Evolutionary conservation across 306 rosid species (phyloP).

Genomic region (Begonia peltatifolia): DNA sequence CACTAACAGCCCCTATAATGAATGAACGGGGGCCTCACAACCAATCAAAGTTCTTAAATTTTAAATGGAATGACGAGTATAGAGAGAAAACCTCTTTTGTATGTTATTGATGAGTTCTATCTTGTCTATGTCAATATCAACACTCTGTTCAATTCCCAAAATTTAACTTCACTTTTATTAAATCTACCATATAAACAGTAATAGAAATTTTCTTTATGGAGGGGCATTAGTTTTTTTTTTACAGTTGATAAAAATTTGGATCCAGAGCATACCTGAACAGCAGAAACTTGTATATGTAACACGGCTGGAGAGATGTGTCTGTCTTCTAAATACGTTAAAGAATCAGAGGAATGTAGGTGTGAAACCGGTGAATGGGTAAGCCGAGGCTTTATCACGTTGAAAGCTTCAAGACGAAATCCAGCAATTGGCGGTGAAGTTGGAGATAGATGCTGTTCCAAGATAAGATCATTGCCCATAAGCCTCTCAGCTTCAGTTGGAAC

Average conservation of each 20-base stretch:
- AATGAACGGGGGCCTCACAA: too few species aligned
- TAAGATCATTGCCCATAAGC: slow-evolving; percentile 50
- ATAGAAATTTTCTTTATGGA: too few species aligned
- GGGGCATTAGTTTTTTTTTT: too few species aligned
- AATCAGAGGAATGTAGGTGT: slow-evolving; percentile 25
- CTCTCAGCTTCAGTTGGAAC: slow-evolving; percentile 91
- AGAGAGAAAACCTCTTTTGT: too few species aligned
- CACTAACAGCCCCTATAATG: too few species aligned
- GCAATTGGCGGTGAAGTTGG: slow-evolving; percentile 64
- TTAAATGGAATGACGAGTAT: too few species aligned
- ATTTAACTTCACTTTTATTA: too few species aligned
- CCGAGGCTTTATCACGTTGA: slow-evolving; percentile 74
- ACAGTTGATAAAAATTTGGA: slow-evolving; percentile 10
- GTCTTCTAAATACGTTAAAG: slow-evolving; percentile 46
- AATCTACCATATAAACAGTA: too few species aligned
- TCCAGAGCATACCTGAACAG: slow-evolving; percentile 53
- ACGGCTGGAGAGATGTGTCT: slow-evolving; percentile 80
- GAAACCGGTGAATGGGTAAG: slow-evolving; percentile 76
- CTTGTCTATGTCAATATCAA: too few species aligned
- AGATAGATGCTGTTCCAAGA: slow-evolving; percentile 62
- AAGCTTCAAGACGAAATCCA: slow-evolving; percentile 91
- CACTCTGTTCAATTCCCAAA: too few species aligned
- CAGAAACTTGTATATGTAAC: slow-evolving; percentile 64
- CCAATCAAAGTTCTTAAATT: too few species aligned
- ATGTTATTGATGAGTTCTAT: too few species aligned